These are phyloP conservation scores for Trichoderma endophyticum DNA, from an alignment of 2,329 filamentous ascomycete species.

Conservation along the genomic window DNA sequence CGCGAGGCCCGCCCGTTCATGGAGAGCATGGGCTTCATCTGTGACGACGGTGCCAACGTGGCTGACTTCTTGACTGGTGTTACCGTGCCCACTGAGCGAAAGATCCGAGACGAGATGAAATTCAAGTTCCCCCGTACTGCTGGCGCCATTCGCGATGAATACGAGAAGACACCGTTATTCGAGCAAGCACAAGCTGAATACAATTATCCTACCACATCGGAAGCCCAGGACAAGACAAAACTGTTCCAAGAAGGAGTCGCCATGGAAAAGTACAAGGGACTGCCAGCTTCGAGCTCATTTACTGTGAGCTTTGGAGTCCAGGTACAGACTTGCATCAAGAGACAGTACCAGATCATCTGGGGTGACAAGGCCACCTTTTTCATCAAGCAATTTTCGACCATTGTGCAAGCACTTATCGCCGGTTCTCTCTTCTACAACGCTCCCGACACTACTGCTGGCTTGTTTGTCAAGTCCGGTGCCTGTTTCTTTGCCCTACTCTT, in stretches of 20 bases:
- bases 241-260: constrained; percentile 53
- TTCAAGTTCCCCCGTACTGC: constrained; percentile 45
- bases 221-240: constrained; percentile 47
- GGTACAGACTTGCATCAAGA: constrained; percentile 51
- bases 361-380: constrained; percentile 62
- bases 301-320: constrained; percentile 55
- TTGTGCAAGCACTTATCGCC: constrained; percentile 59
- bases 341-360: constrained; percentile 64
- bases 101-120: constrained; percentile 47
- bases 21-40: constrained; percentile 62
- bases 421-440: constrained; percentile 68
- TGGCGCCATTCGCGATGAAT: constrained; percentile 44
- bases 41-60: constrained; percentile 58
- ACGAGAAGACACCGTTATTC: constrained; percentile 51
- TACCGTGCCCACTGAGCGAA: constrained; percentile 65
- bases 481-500: constrained; percentile 63
- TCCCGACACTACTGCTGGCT: constrained; percentile 52
- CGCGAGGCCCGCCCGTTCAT: constrained; percentile 61
- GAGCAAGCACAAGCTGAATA: constrained; percentile 53
- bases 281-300: constrained; percentile 53
- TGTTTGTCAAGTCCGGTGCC: constrained; percentile 63
- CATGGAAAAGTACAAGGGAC: constrained; percentile 52
- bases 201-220: constrained; percentile 50
- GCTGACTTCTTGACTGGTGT: constrained; percentile 65
- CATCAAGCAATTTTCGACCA: constrained; percentile 58